These are phyloP conservation scores for Aspergillus sp. DNA, from an alignment of 2,329 filamentous ascomycete species.

Conservation along the genomic window DNA sequence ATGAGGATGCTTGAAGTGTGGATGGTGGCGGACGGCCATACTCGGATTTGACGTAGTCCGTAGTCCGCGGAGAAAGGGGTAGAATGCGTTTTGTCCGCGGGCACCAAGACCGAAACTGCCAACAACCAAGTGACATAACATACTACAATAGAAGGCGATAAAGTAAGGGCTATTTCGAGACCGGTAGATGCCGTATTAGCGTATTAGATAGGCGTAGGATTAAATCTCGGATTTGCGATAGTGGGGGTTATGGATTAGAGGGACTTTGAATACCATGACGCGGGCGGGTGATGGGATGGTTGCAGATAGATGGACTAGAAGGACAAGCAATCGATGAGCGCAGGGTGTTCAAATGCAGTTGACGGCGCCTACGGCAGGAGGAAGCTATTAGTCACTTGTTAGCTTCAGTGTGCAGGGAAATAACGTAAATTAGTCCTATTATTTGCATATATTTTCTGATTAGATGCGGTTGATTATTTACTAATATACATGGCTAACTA, in stretches of 20 bases:
- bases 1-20: too few relatives aligned
- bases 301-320: too few relatives aligned
- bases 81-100: too few relatives aligned
- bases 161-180: slow-evolving; percentile 64
- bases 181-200: slow-evolving; percentile 63
- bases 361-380: neutral
- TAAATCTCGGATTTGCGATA: slow-evolving; percentile 61
- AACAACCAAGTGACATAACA: too few relatives aligned
- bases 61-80: too few relatives aligned
- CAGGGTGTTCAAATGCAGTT: neutral
- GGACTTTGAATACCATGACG: slow-evolving; percentile 47
- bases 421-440: neutral
- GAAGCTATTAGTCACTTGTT: neutral
- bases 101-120: too few relatives aligned
- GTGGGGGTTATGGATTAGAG: slow-evolving; percentile 57
- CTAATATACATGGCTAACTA: neutral
- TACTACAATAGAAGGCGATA: slow-evolving; percentile 27
- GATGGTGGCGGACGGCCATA: too few relatives aligned
- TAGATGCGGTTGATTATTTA: neutral
- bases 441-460: neutral
- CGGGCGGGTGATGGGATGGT: too few relatives aligned
- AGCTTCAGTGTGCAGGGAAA: neutral
- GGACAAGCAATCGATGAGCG: too few relatives aligned
- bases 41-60: too few relatives aligned
- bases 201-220: slow-evolving; percentile 61